Evolutionary conservation across 1,284 basidiomycete genomes (phyloP), one percentile per base, ranked within the genome.

Genomic region (Chiua sp.): DNA sequence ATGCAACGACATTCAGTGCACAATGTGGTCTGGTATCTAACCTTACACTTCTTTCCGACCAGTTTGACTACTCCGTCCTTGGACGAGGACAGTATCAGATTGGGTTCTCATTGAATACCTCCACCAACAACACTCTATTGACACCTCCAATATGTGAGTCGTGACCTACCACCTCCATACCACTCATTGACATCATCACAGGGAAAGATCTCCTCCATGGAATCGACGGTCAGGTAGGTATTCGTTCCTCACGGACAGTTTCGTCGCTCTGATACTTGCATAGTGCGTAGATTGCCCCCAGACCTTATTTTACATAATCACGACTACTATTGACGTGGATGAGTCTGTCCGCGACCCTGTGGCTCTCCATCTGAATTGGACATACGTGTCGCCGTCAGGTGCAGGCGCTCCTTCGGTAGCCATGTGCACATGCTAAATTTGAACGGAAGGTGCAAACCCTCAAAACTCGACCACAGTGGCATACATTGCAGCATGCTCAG

Each of bases 1-100:
- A 35, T 35, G 33, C 33, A 15, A 35, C 33, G 33, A 35, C 33
- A 35, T 15, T 35, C 33, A 35, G 15, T 10, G 33, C 33, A 35
- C 33, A 35, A 35, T 35, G 33, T 35, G 33, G 33, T 15, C 33
- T 35, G 10, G 33, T 35, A 13, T 37, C 59, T 20, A 63, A 63
- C 37, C 35, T 63, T 12, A 22, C 50, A 6, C 35, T 42, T 10
- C 8, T n/a, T 22, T 26, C 23, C 4, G 22, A 26, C 18, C 18
- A 35, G 15, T 35, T 35, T 26, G 26, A 26, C 33, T 12, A 35
- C 33, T 35, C 33, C 33, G 15, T 35, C 10, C 15, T 35, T 35
- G 11, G 11, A 35, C 11, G 3, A 12, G 33, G 15, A 12, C 20
- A 12, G 33, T 35, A 23, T 5, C 18, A 26, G 26, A 8, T 37